Percentiles rank a stretch among this genome's conserved stretches.
Evolutionary conservation across 2,329 filamentous ascomycete genomes (phyloP).

Genomic region (Beauveria pseudobassiana): DNA sequence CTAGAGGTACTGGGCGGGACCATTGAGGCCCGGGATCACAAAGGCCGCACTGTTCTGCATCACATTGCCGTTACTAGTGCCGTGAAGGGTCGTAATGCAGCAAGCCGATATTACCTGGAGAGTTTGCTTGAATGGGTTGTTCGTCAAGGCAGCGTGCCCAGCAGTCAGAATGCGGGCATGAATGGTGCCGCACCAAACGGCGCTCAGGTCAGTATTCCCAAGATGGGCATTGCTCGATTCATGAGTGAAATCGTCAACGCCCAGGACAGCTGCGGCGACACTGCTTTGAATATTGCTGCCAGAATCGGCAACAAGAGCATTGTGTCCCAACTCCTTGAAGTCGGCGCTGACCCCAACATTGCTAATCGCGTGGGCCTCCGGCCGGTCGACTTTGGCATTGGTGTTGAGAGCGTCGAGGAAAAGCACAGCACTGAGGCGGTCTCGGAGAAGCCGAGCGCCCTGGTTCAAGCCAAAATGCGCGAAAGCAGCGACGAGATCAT

Average conservation of each 20-base stretch:
- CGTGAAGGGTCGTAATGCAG: conserved; percentile 84
- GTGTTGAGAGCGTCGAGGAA: conserved; percentile 50
- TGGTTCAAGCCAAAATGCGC: conserved; percentile 45
- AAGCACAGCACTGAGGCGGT: conserved; percentile 33
- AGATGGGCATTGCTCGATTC: conserved; percentile 83
- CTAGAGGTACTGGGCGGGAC: conserved; percentile 83
- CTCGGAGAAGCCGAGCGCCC: conserved; percentile 36
- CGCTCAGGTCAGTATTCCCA: conserved; percentile 42
- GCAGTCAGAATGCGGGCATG: conserved; percentile 35
- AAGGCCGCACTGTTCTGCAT: conserved; percentile 85
- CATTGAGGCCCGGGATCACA: conserved; percentile 83
- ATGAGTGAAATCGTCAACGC: conserved; percentile 97
- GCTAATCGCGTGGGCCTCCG: conserved; percentile 82
- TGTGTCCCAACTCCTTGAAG: conserved; percentile 92
- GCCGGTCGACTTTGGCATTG: conserved; percentile 91
- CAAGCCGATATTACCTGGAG: conserved; percentile 93
- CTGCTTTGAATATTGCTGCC: conserved; percentile 87
- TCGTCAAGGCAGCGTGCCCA: conserved; percentile 64
- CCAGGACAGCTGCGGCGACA: conserved; percentile 89
- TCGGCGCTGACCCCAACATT: conserved; percentile 88
- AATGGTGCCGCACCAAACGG: conserved; percentile 29
- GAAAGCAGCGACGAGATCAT: conserved; percentile 77
- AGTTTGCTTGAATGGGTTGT: conserved; percentile 92
- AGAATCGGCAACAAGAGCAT: conserved; percentile 90
- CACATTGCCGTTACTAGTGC: conserved; percentile 95